Evolutionary conservation across 139 green algal genomes (phyloP).

Genomic region (Yamagishiella unicocca): DNA sequence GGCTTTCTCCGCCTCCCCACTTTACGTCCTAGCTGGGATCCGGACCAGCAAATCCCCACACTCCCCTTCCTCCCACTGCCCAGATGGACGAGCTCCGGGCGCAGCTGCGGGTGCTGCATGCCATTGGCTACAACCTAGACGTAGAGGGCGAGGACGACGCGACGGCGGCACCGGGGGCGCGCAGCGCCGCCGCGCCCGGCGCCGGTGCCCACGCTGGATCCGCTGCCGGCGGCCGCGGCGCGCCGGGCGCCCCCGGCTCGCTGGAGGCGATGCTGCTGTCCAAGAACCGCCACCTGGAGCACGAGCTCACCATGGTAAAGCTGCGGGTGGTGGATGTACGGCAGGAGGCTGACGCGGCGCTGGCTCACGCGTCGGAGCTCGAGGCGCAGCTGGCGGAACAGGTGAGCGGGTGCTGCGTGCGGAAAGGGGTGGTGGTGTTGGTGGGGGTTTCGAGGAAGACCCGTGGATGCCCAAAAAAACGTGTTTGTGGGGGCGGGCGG

Average conservation of each 20-base stretch:
- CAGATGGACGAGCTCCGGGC: conserved; percentile 80
- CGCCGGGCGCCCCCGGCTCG: conserved; percentile 29
- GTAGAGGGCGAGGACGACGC: conserved; percentile 53
- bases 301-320: conserved; percentile 67
- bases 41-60: too few species aligned
- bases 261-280: conserved; percentile 87
- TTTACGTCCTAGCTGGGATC: too few species aligned
- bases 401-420: background rate
- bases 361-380: conserved; percentile 56
- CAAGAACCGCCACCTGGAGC: conserved; percentile 91
- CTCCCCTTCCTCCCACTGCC: background rate
- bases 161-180: background rate
- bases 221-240: background rate
- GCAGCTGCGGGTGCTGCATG: conserved; percentile 83
- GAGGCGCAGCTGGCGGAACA: conserved; percentile 57
- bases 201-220: background rate
- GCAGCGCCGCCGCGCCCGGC: background rate
- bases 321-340: conserved; percentile 52
- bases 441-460: too few species aligned
- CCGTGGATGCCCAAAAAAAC: too few species aligned
- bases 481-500: too few species aligned
- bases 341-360: conserved; percentile 50
- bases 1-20: too few species aligned
- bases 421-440: background rate
- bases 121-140: conserved; percentile 81